Evolutionary conservation across 306 rosid species (phyloP), one percentile per base, ranked within the genome.

Genomic region (Acacia acuminata): DNA sequence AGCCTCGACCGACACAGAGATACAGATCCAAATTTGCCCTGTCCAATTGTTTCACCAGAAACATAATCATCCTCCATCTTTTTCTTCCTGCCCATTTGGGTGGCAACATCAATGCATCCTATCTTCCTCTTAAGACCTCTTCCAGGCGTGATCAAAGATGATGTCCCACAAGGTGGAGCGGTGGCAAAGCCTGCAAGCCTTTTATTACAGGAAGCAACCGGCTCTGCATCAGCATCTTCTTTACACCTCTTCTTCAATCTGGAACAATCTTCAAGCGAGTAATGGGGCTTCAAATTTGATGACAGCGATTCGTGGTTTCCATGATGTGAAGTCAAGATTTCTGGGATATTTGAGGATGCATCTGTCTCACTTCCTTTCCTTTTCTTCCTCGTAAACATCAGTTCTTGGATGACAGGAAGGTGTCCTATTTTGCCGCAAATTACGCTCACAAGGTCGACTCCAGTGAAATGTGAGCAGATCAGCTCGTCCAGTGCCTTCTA

Each of bases 81-180:
- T 73, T 91, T 93, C 91, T 91, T 96, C 90, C 99, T 85, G 27
- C 99, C 99, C 90, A 89, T 91, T 84, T 91, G 98, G 8, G 99
- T 96, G 25, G 99, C 98, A 76, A 90, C 94, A 77, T 92, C 99
- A 64, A 96, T 94, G 75, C 99, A 96, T 24, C 99, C 99, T 17
- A 96, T 96, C 94, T 96, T 96, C 90, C 99, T 90, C 90, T 96
- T 96, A 30, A 96, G 84, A 61, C 99, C 99, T 88, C 97, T 88
- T 64, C 94, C 96, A 0, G 93, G 92, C 0, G 92, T 90, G 76
- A 88, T 78, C 87, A 87, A 82, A 15, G 99, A 92, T 0, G 98
- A 94, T 20, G 90, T 91, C 72, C 99, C 97, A 71, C 94, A 91
- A 0, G 94, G 97, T 1, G 99, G 99, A 5, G 98, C 99, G 17